Base-by-base conservation (phyloP, 1,284 basidiomycete species). In the Mycosarcoma mackinlayi region DNA sequence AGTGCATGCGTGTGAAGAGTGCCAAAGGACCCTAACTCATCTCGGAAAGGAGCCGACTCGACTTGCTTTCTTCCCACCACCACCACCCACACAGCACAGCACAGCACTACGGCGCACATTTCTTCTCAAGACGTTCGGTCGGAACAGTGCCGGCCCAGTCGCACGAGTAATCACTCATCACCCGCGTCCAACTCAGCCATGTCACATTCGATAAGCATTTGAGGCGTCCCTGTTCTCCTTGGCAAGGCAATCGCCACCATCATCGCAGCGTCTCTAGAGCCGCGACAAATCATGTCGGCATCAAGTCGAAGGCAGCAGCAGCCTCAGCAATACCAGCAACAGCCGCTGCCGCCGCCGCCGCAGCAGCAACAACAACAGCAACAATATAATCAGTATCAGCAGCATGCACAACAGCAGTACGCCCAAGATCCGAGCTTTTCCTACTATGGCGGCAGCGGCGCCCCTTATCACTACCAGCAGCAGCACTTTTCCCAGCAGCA, bases 281-380 rank as follows among this genome's bases (percentile, higher is more conserved):
- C n/a, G n/a, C n/a, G n/a, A n/a, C n/a, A n/a, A n/a, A n/a, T n/a
- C 47, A 72, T 72, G 69, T 72, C 69, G 39, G 65, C 41, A 24
- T 48, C 40, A 19, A 37, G 42, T 7, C 56, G 61, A 10, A 23
- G 57, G 38, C 37, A 35, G 5, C 48, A 51, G 11, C 53, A 52
- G 49, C 49, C 51, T 42, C 59, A 30, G 3, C 30, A 31, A 31
- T 27, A 46, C 14, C 49, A 51, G 28, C 30, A 28, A 9, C 47
- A 46, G 13, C n/a, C n/a, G n/a, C n/a, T n/a, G n/a, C n/a, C n/a
- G n/a, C n/a, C n/a, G n/a, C n/a, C n/a, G n/a, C n/a, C n/a, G n/a
- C 50, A 44, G 40, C 47, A 38, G 31, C 52, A 23, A 3, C 41
- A 37, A n/a, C 18, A 37, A 6, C 45, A 59, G 28, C 54, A 54